Evolutionary conservation across 1,284 basidiomycete genomes (phyloP), one percentile per base, ranked within the genome.

Genomic region (Leccinum subrobustum): DNA sequence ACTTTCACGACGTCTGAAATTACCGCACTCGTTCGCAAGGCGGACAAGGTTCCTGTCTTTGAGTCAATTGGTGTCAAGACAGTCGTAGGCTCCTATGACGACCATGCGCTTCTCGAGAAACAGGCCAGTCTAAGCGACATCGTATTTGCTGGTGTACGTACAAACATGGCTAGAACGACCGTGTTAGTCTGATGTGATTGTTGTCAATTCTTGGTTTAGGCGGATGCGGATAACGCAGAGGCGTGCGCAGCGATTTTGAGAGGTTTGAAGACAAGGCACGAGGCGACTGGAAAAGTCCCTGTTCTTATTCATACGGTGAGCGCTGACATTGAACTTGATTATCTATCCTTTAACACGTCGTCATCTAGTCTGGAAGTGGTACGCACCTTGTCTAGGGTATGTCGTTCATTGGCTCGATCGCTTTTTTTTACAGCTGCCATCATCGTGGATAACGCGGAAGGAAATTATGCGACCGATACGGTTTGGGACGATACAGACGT

Each of bases 261-360:
- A 20, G 85, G 84, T 1, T 23, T 81, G 61, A 81, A 78, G 66
- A 75, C 74, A 59, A 73, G 75, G 39, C 68, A 76, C 35, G 73
- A 77, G 23, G 66, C 60, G 33, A 79, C 77, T 0, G 77, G 78
- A 0, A 74, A 72, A 25, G 65, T 66, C 0, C 77, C 83, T 6
- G 74, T 77, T 59, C 68, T 82, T 14, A 84, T 87, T 27, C 83
- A 87, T 57, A 84, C 83, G 0, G 83, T 84, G 61, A 64, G 80
- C 71, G 4, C 6, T n/a, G 9, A 44, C 11, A 1, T 6, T 20
- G 3, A 3, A 29, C 11, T 44, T 4, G 7, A 27, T n/a, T 12
- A 16, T 18, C 3, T 52, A 1, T 11, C 2, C 5, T 12, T 20
- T 59, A 11, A 64, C 4, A 1, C 0, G 8, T 35, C 18, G n/a